A percentile compares a stretch with the other conserved stretches of the same genome.
Conservation (phyloP, 768 basidiomycete genomes). For the Boletus subparvulus region DNA sequence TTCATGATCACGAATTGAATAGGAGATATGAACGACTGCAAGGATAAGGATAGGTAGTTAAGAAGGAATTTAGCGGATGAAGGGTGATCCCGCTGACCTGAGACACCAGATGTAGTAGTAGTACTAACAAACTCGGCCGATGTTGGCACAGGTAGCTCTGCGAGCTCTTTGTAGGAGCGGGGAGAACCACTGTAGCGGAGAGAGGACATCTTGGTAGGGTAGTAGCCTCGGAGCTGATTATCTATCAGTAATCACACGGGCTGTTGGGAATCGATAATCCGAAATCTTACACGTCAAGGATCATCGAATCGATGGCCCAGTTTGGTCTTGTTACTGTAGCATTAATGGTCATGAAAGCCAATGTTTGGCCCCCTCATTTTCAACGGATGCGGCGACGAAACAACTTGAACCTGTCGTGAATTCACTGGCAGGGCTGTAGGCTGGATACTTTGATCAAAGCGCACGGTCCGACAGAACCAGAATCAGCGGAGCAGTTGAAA, state of each 20-base stretch:
- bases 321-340: background rate
- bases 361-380: background rate
- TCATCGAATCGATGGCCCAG: background rate
- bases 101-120: conserved; percentile 1
- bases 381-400: too few species aligned
- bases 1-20: conserved; percentile 49
- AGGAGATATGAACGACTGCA: conserved; percentile 44
- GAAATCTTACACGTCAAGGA: background rate
- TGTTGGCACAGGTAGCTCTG: conserved; percentile 40
- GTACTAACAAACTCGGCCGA: conserved; percentile 35
- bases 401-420: too few species aligned
- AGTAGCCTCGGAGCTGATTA: too few species aligned
- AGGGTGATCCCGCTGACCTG: conserved; percentile 14
- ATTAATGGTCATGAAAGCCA: background rate
- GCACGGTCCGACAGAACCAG: too few species aligned
- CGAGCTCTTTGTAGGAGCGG: conserved; percentile 36
- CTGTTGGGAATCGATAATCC: background rate
- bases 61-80: background rate
- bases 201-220: conserved; percentile 12
- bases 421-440: too few species aligned
- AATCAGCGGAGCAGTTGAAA: too few species aligned
- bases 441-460: too few species aligned
- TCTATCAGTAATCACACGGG: too few species aligned
- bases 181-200: conserved; percentile 22
- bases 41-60: background rate